Evolutionary conservation across 441 rosid species (phyloP).

Genomic region (Gossypium aridum): DNA sequence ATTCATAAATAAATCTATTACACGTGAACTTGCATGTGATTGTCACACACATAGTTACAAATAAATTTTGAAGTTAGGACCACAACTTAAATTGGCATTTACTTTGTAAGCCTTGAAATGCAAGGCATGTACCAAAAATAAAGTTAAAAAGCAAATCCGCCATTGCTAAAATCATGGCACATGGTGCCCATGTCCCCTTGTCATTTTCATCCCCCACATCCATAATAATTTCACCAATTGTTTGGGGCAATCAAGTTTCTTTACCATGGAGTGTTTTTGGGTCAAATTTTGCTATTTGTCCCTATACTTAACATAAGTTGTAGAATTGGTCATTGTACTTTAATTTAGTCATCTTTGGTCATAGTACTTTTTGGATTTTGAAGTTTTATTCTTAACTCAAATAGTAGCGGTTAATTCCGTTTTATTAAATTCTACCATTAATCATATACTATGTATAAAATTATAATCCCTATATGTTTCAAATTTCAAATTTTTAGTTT

Average conservation of each 20-base stretch:
- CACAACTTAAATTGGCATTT: background rate
- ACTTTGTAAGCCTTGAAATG: slow-evolving; percentile 2
- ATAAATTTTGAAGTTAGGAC: background rate
- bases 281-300: too few species aligned
- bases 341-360: too few species aligned
- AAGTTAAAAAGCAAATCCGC: background rate
- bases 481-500: too few species aligned
- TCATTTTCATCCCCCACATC: background rate
- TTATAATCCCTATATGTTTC: too few species aligned
- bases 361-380: too few species aligned
- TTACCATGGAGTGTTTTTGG: background rate
- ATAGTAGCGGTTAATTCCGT: too few species aligned
- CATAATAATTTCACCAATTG: background rate
- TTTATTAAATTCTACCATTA: too few species aligned
- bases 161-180: background rate
- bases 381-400: too few species aligned
- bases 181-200: background rate
- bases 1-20: background rate
- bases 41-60: background rate
- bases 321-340: too few species aligned
- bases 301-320: too few species aligned
- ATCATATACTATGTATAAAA: too few species aligned
- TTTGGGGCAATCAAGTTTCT: background rate
- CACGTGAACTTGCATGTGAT: background rate
- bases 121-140: background rate